Conservation (phyloP, 257 asterid species). For the Jaltomata sinuosa region DNA sequence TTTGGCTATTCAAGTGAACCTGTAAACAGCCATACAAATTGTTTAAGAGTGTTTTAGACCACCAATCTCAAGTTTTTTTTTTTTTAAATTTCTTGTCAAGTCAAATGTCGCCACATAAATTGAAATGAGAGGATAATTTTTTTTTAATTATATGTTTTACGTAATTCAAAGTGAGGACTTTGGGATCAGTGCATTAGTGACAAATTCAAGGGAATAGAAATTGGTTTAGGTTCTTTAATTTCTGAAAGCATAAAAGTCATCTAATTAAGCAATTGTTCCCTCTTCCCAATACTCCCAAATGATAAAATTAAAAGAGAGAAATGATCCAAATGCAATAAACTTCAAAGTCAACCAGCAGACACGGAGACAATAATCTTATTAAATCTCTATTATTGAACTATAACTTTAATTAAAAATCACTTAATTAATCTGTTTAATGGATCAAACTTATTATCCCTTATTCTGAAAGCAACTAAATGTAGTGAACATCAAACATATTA, state of each 20-base stretch:
- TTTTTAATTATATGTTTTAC: neutral
- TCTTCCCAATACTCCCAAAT: neutral
- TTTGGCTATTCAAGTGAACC: no score
- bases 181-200: neutral
- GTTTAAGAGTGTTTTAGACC: no score
- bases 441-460: constrained; percentile 1
- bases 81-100: no score
- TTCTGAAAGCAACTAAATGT: constrained; percentile 29
- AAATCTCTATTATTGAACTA: neutral
- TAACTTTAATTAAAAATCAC: neutral
- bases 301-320: neutral
- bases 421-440: neutral
- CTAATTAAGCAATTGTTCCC: neutral
- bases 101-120: no score
- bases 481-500: constrained; percentile 19
- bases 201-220: neutral
- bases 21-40: no score
- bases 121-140: no score
- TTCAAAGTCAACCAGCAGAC: neutral
- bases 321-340: neutral
- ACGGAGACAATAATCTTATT: neutral
- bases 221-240: neutral
- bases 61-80: no score
- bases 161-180: neutral
- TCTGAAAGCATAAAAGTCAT: neutral